Evolutionary conservation across 2,329 filamentous ascomycete species (phyloP).

Genomic region (Aspergillus floridensis): DNA sequence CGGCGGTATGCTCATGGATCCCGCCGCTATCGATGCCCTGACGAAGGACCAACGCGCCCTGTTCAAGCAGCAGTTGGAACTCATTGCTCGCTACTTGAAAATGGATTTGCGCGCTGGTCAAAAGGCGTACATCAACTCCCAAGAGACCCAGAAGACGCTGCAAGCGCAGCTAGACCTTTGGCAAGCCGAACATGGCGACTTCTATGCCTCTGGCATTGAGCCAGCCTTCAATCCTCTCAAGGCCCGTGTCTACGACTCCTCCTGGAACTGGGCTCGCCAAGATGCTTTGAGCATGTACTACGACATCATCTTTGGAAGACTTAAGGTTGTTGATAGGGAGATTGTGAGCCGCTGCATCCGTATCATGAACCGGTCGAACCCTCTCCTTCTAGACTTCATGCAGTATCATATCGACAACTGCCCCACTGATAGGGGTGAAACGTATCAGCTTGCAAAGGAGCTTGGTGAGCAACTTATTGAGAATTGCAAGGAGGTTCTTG

Average conservation of each 20-base stretch:
- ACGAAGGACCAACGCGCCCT: conserved; percentile 94
- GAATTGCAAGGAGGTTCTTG: conserved; percentile 91
- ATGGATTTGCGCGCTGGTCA: conserved; percentile 95
- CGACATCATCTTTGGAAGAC: conserved; percentile 95
- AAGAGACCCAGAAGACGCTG: conserved; percentile 81
- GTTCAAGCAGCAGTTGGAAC: conserved; percentile 97
- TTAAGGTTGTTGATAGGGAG: conserved; percentile 90
- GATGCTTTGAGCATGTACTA: conserved; percentile 98
- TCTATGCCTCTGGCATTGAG: conserved; percentile 92
- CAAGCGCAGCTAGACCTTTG: conserved; percentile 93
- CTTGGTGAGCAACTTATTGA: conserved; percentile 91
- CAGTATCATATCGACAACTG: conserved; percentile 99
- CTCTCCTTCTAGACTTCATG: conserved; percentile 95
- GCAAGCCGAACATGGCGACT: conserved; percentile 92
- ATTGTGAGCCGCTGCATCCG: conserved; percentile 98
- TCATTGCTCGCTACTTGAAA: conserved; percentile 93
- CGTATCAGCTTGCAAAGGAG: conserved; percentile 95
- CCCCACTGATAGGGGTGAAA: conserved; percentile 93
- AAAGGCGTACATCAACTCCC: conserved; percentile 81
- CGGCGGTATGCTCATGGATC: conserved; percentile 99
- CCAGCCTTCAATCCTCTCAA: conserved; percentile 92
- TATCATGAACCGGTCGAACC: conserved; percentile 99
- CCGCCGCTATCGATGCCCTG: conserved; percentile 89
- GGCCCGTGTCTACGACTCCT: conserved; percentile 93
- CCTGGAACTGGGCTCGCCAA: conserved; percentile 98